Evolutionary conservation across 306 rosid genomes (phyloP).

Genomic region (Abrus precatorius): DNA sequence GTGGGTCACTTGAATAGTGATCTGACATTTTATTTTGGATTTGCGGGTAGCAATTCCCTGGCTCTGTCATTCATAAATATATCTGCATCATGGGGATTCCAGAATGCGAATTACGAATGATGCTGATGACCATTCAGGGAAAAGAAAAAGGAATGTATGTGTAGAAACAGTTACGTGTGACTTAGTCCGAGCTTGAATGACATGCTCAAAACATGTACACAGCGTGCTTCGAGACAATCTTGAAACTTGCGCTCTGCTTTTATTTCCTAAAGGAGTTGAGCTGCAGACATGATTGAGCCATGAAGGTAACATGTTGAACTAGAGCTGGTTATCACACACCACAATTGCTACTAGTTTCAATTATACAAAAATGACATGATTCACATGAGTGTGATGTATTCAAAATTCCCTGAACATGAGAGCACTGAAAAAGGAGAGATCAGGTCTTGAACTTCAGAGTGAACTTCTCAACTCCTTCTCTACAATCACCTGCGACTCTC

Average conservation of each 20-base stretch:
- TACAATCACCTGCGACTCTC: constrained; percentile 69
- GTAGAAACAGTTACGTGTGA: too few species aligned
- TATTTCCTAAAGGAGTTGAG: background rate
- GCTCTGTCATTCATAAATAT: too few species aligned
- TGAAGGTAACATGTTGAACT: background rate
- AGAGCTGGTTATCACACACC: background rate
- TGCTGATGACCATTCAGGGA: too few species aligned
- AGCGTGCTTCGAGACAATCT: background rate
- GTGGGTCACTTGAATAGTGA: too few species aligned
- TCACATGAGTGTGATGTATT: background rate
- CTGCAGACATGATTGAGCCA: background rate
- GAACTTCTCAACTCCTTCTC: constrained; percentile 72
- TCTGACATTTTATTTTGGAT: too few species aligned
- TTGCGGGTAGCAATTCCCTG: too few species aligned
- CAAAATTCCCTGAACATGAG: background rate
- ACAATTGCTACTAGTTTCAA: background rate
- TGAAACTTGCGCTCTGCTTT: background rate
- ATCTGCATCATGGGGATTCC: too few species aligned
- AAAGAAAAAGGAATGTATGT: too few species aligned
- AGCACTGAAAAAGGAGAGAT: background rate
- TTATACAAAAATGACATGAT: constrained; percentile 18
- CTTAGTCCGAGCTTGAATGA: too few species aligned
- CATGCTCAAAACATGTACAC: background rate
- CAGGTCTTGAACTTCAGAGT: constrained; percentile 67
- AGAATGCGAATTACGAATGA: too few species aligned